These are phyloP conservation scores for Rhinocladiella similis DNA, from an alignment of 2,329 filamentous ascomycete genomes.

Conservation along the genomic window DNA sequence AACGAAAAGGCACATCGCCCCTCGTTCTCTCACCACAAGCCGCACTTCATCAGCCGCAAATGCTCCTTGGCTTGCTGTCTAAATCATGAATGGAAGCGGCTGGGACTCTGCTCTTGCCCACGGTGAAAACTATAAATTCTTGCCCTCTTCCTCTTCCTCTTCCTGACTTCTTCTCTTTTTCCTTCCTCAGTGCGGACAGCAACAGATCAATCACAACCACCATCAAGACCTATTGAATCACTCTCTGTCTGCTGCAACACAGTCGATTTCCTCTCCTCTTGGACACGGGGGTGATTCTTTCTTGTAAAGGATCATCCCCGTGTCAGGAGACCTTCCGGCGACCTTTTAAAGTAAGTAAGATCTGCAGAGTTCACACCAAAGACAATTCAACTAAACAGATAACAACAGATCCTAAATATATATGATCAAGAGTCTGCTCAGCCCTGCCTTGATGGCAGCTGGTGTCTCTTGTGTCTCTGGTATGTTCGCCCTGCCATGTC, in stretches of 20 bases:
- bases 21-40: not conserved
- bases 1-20: not conserved
- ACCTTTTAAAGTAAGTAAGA: not conserved
- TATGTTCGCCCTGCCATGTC: not conserved
- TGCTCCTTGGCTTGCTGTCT: not conserved
- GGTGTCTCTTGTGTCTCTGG: conserved; percentile 1
- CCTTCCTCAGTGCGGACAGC: not conserved
- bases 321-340: conserved; percentile 1
- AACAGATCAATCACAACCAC: not conserved
- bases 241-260: not conserved
- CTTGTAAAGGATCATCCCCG: conserved; percentile 3
- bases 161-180: not conserved
- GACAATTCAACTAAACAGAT: not conserved
- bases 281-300: conserved; percentile 1
- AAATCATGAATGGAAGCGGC: not conserved
- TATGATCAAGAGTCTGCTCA: not conserved
- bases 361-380: not conserved
- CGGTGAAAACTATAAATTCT: not conserved
- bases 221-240: not conserved
- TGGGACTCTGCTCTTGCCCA: not conserved
- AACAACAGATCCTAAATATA: not conserved
- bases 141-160: no score
- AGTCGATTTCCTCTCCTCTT: not conserved
- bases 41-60: not conserved
- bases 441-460: not conserved